Evolutionary conservation across 805 yeast genomes (phyloP), one percentile per base, ranked within the genome.

Genomic region (Danielia reshetovae): DNA sequence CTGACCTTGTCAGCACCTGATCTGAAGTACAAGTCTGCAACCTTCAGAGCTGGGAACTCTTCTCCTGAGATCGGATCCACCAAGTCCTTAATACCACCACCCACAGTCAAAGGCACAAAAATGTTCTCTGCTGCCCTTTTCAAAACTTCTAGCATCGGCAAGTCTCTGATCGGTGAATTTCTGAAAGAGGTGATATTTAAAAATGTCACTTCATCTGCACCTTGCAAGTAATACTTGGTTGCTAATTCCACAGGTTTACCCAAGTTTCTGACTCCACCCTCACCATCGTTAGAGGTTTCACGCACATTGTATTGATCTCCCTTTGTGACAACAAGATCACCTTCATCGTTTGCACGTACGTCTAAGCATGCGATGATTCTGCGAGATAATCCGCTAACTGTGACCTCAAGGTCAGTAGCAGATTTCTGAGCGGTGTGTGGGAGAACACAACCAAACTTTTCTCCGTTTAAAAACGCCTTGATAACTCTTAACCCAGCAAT

Each of bases 301-400:
- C 98, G 77, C 2, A 93, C 99, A 60, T 93, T 96, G 57, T 93
- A 93, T 59, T 93, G 98, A 54, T 93, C 99, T 38, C 99, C 99
- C 61, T 93, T 93, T 0, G 99, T 93, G 18, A 93, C 99, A 1
- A 93, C 98, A 47, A 93, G 72, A 56, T 93, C 98, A 21, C 98
- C 99, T 24, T 68, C 69, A 53, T 93, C 98, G 55, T 93, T 93
- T 5, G 95, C 72, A 51, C 99, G 78, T n/a, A 93, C 98, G 55
- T 93, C 99, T 28, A 93, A 62, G 59, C 99, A 93, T 0, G 98
- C 98, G 62, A 93, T 88, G 15, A 94, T 77, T 60, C 99, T 79
- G 57, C 90, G 75, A 1, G 97, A 81, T 18, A 93, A 69, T 0
- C 97, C 97, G 45, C 74, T 68, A 3, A 70, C 52, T 1, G 67